Base-by-base conservation (phyloP, 148 eudicot species). In the Nepenthes mirabilis region DNA sequence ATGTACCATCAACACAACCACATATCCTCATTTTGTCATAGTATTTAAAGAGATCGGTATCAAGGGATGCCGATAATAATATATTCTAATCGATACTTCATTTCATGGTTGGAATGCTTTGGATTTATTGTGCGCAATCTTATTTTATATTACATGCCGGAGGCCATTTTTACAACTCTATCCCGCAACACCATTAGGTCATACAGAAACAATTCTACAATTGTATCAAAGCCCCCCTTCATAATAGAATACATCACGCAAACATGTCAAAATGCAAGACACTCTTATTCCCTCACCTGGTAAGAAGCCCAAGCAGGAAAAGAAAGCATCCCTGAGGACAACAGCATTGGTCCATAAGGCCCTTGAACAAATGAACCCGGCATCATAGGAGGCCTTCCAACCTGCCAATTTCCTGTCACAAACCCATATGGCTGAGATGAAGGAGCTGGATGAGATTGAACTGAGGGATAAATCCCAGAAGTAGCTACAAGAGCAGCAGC, bases 221-320 rank as follows among this genome's bases (percentile, higher is more conserved):
- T 23, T 23, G 23, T 23, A 23, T 23, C 23, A 23, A 23, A 23
- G 23, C 23, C 23, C 23, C 23, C 23, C 23, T 0, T 23, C 23
- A 23, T 23, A 23, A 23, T 23, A 23, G 23, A 23, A 23, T 23
- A 23, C 23, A 23, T 23, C 23, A 23, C 23, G 23, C 23, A 23
- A 40, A 40, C 40, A 58, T n/a, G 43, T 33, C 36, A 33, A 5
- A 52, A 49, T 36, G 12, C 14, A 47, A 43, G 6, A 33, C 3
- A 36, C 2, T 49, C 37, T 1, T 23, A 47, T 11, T 57, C 13
- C 70, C 81, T 65, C 82, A 93, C 99, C 60, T 79, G 81, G 64
- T 83, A 93, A 61, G 99, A 84, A 69, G 75, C 79, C 98, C 98
- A 93, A 59, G 86, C 81, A 57, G 87, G 66, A 73, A 80, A n/a